A percentile compares a stretch with the other conserved stretches of the same genome.
Evolutionary conservation across 352 stramenopile genomes (phyloP).

Genomic region (Globisporangium alternatum): DNA sequence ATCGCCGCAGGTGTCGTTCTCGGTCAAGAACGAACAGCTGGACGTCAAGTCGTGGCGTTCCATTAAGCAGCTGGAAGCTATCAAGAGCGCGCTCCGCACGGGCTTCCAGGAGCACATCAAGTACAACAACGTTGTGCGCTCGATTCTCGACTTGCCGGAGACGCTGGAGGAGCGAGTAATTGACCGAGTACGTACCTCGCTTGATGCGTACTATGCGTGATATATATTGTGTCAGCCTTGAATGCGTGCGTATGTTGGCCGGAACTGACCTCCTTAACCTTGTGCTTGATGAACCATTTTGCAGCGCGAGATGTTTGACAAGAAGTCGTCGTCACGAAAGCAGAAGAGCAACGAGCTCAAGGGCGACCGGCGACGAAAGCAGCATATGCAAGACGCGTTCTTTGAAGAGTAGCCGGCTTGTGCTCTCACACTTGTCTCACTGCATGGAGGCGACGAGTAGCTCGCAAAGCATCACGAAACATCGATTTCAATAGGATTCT

Average conservation of each 20-base stretch:
- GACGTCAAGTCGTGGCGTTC: conserved; percentile 77
- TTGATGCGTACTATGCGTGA: no score
- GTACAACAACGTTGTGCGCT: conserved; percentile 84
- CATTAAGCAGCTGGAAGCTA: conserved; percentile 78
- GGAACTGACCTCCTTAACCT: not conserved
- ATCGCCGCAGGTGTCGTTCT: conserved; percentile 73
- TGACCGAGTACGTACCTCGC: conserved; percentile 49
- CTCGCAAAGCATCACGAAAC: not conserved
- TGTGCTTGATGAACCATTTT: conserved; percentile 5
- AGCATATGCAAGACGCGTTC: conserved; percentile 74
- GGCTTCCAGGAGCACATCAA: conserved; percentile 86
- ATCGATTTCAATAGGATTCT: conserved; percentile 4
- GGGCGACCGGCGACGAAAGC: conserved; percentile 70
- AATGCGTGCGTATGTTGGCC: no score
- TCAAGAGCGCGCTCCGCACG: conserved; percentile 71
- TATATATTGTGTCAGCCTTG: no score
- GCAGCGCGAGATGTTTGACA: conserved; percentile 78
- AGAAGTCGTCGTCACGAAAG: conserved; percentile 75
- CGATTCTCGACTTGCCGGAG: conserved; percentile 73
- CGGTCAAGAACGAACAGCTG: conserved; percentile 69
- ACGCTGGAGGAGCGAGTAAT: conserved; percentile 71
- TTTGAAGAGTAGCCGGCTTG: conserved; percentile 40
- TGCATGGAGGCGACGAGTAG: not conserved
- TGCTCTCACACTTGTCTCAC: not conserved
- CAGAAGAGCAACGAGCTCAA: conserved; percentile 82